A percentile compares a stretch with the other conserved stretches of the same genome.
These are phyloP conservation scores for Aspergillus flavus DNA, from an alignment of 2,329 filamentous ascomycete species.

Conservation along the genomic window DNA sequence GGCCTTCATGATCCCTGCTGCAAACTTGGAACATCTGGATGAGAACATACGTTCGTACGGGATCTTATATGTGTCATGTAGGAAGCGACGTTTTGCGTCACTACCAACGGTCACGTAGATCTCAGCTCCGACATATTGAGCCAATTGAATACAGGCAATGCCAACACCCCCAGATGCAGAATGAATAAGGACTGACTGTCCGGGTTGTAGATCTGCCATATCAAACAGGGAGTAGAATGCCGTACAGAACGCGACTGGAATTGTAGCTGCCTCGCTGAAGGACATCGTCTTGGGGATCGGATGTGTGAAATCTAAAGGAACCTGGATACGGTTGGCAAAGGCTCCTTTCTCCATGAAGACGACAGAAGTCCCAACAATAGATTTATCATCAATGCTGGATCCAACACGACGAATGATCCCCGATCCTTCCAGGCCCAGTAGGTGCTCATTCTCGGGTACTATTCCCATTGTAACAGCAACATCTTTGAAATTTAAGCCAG, in stretches of 20 bases:
- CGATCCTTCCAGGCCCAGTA: conserved; percentile 48
- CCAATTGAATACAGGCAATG: conserved; percentile 23
- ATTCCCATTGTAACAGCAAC: conserved; percentile 23
- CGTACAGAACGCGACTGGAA: conserved; percentile 27
- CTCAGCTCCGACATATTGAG: conserved; percentile 9
- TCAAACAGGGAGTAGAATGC: conserved; percentile 27
- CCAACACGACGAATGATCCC: conserved; percentile 41
- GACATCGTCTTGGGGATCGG: conserved; percentile 30
- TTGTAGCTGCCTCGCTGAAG: conserved; percentile 31
- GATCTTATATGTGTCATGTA: conserved; percentile 18
- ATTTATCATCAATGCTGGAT: conserved; percentile 23
- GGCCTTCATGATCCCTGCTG: conserved; percentile 14
- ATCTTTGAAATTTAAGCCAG: conserved; percentile 25
- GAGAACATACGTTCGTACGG: conserved; percentile 26
- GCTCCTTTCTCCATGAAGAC: conserved; percentile 10
- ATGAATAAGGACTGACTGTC: conserved; percentile 26
- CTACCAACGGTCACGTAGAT: conserved; percentile 25
- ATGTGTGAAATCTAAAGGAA: conserved; percentile 13
- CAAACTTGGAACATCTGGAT: conserved; percentile 22
- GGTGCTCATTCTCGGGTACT: conserved; percentile 28
- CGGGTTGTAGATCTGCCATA: conserved; percentile 18
- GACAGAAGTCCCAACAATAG: conserved; percentile 45
- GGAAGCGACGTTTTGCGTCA: conserved; percentile 19
- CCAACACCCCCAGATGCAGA: conserved; percentile 24
- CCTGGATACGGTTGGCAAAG: conserved; percentile 15